Conservation (phyloP, 2,329 filamentous ascomycete species). For the Aureobasidium sp. region DNA sequence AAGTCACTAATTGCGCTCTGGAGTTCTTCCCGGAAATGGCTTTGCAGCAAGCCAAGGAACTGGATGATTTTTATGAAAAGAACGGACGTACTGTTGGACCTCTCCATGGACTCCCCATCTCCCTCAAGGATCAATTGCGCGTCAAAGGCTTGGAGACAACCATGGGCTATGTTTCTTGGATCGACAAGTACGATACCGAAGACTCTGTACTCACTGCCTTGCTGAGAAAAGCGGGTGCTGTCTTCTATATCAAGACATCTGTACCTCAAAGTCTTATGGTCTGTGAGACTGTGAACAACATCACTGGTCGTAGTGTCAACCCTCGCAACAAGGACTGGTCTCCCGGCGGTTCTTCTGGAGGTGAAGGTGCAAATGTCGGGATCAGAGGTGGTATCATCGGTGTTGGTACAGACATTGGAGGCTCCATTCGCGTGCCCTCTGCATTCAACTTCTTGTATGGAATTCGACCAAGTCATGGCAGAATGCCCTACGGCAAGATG, state of each 20-base stretch:
- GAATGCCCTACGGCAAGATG: slow-evolving; percentile 39
- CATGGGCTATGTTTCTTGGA: slow-evolving; percentile 57
- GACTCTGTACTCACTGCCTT: slow-evolving; percentile 54
- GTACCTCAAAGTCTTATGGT: slow-evolving; percentile 52
- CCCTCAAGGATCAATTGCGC: slow-evolving; percentile 20
- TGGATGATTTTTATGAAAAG: slow-evolving; percentile 42
- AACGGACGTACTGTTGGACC: slow-evolving; percentile 35
- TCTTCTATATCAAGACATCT: slow-evolving; percentile 49
- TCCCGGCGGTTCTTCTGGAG: slow-evolving; percentile 49
- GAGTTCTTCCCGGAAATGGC: slow-evolving; percentile 36
- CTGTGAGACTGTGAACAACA: slow-evolving; percentile 44
- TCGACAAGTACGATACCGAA: slow-evolving; percentile 49
- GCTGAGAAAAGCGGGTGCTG: slow-evolving; percentile 46
- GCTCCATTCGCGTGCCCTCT: slow-evolving; percentile 43
- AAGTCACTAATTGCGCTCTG: slow-evolving; percentile 42
- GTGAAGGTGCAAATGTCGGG: slow-evolving; percentile 50
- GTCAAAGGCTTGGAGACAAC: slow-evolving; percentile 39
- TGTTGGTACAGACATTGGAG: slow-evolving; percentile 49
- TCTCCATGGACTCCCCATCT: slow-evolving; percentile 21
- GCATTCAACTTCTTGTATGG: slow-evolving; percentile 43
- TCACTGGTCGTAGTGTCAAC: slow-evolving; percentile 49
- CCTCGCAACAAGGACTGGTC: slow-evolving; percentile 47
- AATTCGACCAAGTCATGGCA: slow-evolving; percentile 37
- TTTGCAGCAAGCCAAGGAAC: slow-evolving; percentile 40
- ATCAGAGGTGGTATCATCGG: slow-evolving; percentile 48